Percentiles rank a stretch among this genome's conserved stretches.
These are phyloP conservation scores for Amanita fuliginea DNA, from an alignment of 768 basidiomycete species.

Conservation along the genomic window DNA sequence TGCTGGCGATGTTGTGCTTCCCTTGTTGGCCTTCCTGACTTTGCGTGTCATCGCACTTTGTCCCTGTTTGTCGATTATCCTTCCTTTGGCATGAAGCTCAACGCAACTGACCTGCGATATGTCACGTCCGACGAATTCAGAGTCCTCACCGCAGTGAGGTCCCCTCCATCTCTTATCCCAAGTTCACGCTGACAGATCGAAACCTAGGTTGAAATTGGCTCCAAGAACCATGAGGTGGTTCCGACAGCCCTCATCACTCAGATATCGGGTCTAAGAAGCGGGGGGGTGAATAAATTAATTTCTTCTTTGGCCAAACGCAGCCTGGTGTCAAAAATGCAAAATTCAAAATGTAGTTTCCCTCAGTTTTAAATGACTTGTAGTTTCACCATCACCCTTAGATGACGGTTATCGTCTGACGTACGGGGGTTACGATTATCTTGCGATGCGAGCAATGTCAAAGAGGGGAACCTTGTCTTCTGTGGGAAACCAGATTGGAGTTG, in stretches of 20 bases:
- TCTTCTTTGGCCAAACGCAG: slow-evolving; percentile 88
- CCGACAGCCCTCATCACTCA: slow-evolving; percentile 83
- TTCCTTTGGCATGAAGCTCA: slow-evolving; percentile 63
- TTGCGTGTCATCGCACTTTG: not conserved
- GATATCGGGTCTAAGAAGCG: slow-evolving; percentile 84
- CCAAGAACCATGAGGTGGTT: slow-evolving; percentile 95
- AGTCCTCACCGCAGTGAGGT: slow-evolving; percentile 79
- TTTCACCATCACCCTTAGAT: slow-evolving; percentile 40
- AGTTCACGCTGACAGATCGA: slow-evolving; percentile 1
- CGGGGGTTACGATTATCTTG: slow-evolving; percentile 96
- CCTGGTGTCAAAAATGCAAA: slow-evolving; percentile 81
- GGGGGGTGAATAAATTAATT: slow-evolving; percentile 89
- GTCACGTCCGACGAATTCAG: slow-evolving; percentile 88
- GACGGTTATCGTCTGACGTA: slow-evolving; percentile 97
- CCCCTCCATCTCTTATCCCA: not conserved
- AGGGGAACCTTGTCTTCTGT: slow-evolving; percentile 83
- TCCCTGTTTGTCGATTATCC: not conserved
- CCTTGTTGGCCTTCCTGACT: slow-evolving; percentile 5
- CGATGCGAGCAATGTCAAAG: slow-evolving; percentile 88
- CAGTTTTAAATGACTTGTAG: not conserved
- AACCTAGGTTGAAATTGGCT: slow-evolving; percentile 88
- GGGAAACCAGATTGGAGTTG: slow-evolving; percentile 96
- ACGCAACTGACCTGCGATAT: slow-evolving; percentile 91
- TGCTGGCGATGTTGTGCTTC: not conserved
- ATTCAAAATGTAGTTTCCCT: slow-evolving; percentile 66